These are phyloP conservation scores for Pichia sp. DNA, from an alignment of 1,139 yeast species.

Conservation along the genomic window DNA sequence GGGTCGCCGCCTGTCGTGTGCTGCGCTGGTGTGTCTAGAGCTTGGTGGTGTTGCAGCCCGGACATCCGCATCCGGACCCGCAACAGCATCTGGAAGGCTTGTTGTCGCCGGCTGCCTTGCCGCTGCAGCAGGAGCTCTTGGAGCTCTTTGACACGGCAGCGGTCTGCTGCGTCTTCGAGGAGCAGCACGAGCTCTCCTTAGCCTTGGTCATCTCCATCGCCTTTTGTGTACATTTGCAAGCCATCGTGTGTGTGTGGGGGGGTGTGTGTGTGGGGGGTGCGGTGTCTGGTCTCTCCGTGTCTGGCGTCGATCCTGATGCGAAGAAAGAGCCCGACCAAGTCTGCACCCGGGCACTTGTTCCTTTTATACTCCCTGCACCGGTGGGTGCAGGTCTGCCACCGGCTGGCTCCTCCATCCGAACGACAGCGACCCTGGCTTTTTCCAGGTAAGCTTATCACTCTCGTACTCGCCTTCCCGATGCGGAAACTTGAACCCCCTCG, in stretches of 20 bases:
- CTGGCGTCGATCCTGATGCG: neutral
- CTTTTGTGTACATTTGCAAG: slow-evolving; percentile 25
- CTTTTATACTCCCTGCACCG: neutral
- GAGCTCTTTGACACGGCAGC: neutral
- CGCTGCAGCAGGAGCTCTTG: slow-evolving; percentile 22
- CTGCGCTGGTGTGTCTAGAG: slow-evolving; percentile 12
- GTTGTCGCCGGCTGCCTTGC: slow-evolving; percentile 15
- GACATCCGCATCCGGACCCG: slow-evolving; percentile 31
- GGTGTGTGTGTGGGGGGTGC: too few species aligned
- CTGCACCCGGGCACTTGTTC: neutral
- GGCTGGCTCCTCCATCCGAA: neutral
- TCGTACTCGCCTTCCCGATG: slow-evolving; percentile 1
- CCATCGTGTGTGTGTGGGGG: slow-evolving; percentile 18
- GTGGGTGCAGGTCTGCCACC: neutral
- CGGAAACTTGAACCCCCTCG: slow-evolving; percentile 1
- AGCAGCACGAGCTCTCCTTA: neutral
- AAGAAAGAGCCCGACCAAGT: neutral
- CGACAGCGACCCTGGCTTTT: too few species aligned
- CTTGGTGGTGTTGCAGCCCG: slow-evolving; percentile 33
- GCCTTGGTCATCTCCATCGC: slow-evolving; percentile 15
- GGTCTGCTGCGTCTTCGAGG: slow-evolving; percentile 7
- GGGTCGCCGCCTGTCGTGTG: neutral
- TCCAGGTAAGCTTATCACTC: slow-evolving; percentile 1
- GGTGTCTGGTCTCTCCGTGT: too few species aligned
- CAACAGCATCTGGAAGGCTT: slow-evolving; percentile 28